Evolutionary conservation across 306 rosid genomes (phyloP).

Genomic region (Trichosanthes cucumerina): DNA sequence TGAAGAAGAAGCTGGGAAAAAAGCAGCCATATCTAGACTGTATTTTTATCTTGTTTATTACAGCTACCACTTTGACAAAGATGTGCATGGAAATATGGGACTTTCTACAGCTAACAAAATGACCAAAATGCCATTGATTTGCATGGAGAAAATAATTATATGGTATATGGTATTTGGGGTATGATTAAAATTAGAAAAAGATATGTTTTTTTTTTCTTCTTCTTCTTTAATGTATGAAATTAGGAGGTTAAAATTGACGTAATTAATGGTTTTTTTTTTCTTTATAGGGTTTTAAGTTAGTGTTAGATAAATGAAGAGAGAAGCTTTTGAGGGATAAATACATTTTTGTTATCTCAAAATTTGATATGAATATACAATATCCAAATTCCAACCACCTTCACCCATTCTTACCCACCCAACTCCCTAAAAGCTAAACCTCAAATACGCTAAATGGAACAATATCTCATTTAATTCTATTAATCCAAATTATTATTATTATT

Average conservation of each 20-base stretch:
- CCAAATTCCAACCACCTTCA: constrained; percentile 26
- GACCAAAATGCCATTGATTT: constrained; percentile 6
- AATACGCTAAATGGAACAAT: background rate
- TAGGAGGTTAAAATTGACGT: no score
- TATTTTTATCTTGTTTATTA: constrained; percentile 18
- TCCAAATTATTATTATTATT: no score
- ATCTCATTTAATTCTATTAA: background rate
- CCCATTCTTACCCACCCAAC: constrained; percentile 76
- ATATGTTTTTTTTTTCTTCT: no score
- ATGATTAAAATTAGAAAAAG: background rate
- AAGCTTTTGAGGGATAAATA: background rate
- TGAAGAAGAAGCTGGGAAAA: constrained; percentile 29
- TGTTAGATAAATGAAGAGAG: background rate
- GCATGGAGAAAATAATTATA: background rate
- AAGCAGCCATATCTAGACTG: constrained; percentile 10
- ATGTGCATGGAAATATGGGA: constrained; percentile 19
- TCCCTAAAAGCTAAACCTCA: background rate
- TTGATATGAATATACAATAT: background rate
- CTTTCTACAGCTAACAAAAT: background rate
- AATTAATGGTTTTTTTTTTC: no score
- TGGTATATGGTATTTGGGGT: background rate
- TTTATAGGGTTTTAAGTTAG: no score
- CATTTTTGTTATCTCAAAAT: background rate
- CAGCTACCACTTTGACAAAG: constrained; percentile 77
- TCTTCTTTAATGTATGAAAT: no score